Conservation (phyloP, 495 filamentous ascomycete genomes). For the Penicillium soppii region DNA sequence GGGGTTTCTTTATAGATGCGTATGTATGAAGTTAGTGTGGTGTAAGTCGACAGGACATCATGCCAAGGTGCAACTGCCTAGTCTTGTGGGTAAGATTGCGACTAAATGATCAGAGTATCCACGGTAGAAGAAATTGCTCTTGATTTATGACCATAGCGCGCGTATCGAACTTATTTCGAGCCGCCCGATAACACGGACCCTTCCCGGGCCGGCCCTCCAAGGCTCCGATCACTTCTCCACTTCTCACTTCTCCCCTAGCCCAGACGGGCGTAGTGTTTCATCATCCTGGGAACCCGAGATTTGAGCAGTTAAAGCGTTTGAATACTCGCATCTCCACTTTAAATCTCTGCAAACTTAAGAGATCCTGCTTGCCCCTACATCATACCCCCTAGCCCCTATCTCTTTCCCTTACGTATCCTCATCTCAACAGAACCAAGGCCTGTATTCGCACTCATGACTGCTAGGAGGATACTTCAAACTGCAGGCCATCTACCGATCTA, state of each 20-base stretch:
- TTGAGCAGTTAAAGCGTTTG: not conserved
- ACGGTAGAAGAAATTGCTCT: not conserved
- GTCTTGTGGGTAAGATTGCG: not conserved
- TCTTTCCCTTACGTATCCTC: not conserved
- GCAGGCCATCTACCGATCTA: not conserved
- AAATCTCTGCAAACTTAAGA: not conserved
- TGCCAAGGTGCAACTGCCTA: not conserved
- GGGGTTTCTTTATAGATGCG: constrained; percentile 8
- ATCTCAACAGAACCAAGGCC: not conserved
- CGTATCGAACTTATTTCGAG: not conserved
- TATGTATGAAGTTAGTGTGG: not conserved
- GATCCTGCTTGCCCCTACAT: constrained; percentile 1
- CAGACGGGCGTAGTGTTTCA: not conserved
- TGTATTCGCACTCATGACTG: not conserved
- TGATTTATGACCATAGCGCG: not conserved
- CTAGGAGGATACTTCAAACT: not conserved
- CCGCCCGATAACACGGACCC: not conserved
- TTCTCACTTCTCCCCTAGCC: not conserved
- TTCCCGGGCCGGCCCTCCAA: not conserved
- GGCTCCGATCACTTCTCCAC: not conserved
- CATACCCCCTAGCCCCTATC: not conserved
- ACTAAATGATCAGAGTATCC: not conserved
- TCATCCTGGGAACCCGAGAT: not conserved
- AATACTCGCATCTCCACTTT: constrained; percentile 1
- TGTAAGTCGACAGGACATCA: not conserved